Conservation (phyloP, 352 stramenopile species). For the Globisporangium nodosum region DNA sequence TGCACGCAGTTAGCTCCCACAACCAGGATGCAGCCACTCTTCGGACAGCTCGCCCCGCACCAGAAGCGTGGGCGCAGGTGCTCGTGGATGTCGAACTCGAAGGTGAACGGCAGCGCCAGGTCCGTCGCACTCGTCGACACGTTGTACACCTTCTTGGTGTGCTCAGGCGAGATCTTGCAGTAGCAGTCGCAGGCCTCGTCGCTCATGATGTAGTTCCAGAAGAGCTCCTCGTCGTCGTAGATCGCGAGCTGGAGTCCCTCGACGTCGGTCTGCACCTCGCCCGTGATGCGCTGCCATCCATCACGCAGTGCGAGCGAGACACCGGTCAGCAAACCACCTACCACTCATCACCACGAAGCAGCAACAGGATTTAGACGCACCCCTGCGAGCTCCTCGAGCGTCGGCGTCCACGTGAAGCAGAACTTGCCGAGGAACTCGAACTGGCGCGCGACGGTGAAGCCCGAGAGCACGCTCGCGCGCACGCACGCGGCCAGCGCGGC, state of each 20-base stretch:
- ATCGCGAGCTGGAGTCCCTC: conserved; percentile 61
- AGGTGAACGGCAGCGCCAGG: conserved; percentile 43
- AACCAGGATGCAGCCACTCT: too few relatives aligned
- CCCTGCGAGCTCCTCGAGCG: conserved; percentile 49
- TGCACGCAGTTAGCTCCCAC: background rate
- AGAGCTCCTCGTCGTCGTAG: conserved; percentile 76
- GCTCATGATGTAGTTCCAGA: conserved; percentile 74
- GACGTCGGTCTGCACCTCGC: conserved; percentile 59
- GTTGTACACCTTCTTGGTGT: conserved; percentile 71
- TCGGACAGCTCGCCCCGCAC: conserved; percentile 10
- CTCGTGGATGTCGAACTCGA: conserved; percentile 58
- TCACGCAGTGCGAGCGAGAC: too few relatives aligned
- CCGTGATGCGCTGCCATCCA: conserved; percentile 35
- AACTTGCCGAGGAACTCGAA: conserved; percentile 83
- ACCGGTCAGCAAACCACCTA: background rate
- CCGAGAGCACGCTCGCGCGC: conserved; percentile 39
- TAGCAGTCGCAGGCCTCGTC: conserved; percentile 52
- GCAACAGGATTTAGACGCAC: conserved; percentile 3
- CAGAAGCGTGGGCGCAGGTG: conserved; percentile 65
- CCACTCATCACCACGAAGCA: too few relatives aligned
- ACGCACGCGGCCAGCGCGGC: background rate
- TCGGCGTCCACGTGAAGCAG: conserved; percentile 66
- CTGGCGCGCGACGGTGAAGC: conserved; percentile 60
- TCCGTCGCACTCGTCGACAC: conserved; percentile 35
- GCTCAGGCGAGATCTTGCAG: conserved; percentile 63